phyloP scores from a whole-genome alignment of 2,329 filamentous ascomycete species.

The Hymenotorrendiella dingleyae region DNA sequence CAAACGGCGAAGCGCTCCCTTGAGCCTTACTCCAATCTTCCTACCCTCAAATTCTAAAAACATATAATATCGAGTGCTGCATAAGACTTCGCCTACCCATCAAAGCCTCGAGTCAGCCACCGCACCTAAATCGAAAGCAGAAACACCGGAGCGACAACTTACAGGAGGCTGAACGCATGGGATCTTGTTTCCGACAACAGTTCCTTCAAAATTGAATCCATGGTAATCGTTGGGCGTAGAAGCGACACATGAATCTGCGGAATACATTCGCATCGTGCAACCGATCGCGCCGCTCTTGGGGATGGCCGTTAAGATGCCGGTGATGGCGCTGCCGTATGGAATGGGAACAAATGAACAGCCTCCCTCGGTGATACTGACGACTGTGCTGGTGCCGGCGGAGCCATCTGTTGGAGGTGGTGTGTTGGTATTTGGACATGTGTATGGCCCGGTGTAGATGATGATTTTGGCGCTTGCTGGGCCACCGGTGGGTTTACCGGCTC shows the following conservation, averaged over 20 bases:
- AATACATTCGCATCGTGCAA: slow-evolving; percentile 5
- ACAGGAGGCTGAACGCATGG: slow-evolving; percentile 3
- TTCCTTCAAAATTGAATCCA: slow-evolving; percentile 7
- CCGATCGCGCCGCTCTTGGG: not conserved
- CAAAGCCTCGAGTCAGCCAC: too few species aligned
- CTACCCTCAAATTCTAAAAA: too few species aligned
- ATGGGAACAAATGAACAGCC: not conserved
- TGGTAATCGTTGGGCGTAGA: slow-evolving; percentile 8
- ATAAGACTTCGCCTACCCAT: too few species aligned
- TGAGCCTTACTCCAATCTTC: too few species aligned
- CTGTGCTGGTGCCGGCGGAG: not conserved
- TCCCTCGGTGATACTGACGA: not conserved
- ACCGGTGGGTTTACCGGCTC: not conserved
- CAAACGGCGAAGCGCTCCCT: too few species aligned
- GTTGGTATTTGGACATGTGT: not conserved
- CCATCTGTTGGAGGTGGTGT: not conserved
- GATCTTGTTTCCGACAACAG: slow-evolving; percentile 3
- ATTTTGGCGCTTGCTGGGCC: not conserved
- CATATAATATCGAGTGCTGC: too few species aligned
- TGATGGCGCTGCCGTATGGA: not conserved
- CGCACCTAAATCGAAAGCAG: too few species aligned
- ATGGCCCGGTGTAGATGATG: slow-evolving; percentile 1
- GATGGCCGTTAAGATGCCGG: not conserved
- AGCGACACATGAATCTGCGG: not conserved
- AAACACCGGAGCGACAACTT: too few species aligned